Evolutionary conservation across 331 rosid species (phyloP).

Genomic region (Malus hybrid): DNA sequence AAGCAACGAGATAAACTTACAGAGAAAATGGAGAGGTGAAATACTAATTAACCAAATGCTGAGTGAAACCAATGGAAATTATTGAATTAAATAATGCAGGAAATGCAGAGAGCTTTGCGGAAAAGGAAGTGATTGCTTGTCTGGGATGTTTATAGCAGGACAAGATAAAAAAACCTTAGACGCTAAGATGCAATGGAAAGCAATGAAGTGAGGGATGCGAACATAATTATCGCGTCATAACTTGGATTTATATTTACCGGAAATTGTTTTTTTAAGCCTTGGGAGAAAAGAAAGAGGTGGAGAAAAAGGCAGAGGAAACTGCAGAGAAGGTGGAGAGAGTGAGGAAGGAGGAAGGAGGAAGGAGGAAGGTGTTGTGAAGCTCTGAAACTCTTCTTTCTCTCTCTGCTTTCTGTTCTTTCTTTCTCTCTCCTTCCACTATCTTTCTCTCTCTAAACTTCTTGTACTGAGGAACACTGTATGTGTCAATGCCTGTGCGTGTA

Average conservation of each 20-base stretch:
- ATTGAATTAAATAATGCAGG: conserved; percentile 3
- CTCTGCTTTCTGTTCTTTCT: neutral
- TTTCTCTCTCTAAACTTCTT: neutral
- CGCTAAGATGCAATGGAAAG: conserved; percentile 40
- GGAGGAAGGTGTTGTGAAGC: conserved; percentile 10
- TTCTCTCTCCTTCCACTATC: neutral
- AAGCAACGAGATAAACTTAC: conserved; percentile 19
- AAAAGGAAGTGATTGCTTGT: conserved; percentile 17
- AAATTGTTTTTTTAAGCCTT: conserved; percentile 16
- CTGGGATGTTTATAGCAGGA: neutral
- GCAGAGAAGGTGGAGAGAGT: conserved; percentile 11
- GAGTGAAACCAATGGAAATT: conserved; percentile 9
- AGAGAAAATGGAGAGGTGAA: conserved; percentile 16
- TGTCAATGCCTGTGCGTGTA: neutral
- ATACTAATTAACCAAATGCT: conserved; percentile 35
- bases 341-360: neutral
- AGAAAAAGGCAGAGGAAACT: conserved; percentile 6
- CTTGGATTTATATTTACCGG: neutral
- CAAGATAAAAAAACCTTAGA: conserved; percentile 19
- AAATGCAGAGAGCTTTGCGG: conserved; percentile 19
- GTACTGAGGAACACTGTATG: neutral
- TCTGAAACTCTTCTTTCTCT: neutral
- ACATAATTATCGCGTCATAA: conserved; percentile 21
- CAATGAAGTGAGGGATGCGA: conserved; percentile 26
- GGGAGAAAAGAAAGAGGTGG: conserved; percentile 21